phyloP scores from a whole-genome alignment of 108 stramenopile genomes.

The Seminavis robusta region DNA sequence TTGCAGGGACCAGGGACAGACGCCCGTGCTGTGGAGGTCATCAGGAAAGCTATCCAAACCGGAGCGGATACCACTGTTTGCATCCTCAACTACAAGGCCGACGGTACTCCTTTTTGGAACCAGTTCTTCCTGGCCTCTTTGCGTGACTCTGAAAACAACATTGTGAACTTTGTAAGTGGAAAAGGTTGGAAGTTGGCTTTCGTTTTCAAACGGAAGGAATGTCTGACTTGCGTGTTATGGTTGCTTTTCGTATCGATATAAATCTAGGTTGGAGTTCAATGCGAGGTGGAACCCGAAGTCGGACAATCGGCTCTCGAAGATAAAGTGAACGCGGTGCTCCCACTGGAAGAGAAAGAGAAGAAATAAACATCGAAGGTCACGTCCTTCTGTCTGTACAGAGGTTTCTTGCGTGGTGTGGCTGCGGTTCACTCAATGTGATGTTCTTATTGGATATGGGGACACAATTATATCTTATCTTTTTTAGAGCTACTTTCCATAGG shows the following conservation, averaged over 20 bases:
- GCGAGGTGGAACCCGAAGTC: slow-evolving; percentile 76
- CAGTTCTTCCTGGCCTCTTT: slow-evolving; percentile 95
- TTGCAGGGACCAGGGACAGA: slow-evolving; percentile 95
- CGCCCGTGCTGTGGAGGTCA: slow-evolving; percentile 87
- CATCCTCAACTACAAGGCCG: slow-evolving; percentile 95
- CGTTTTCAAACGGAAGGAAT: too few relatives aligned
- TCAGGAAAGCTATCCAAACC: slow-evolving; percentile 74
- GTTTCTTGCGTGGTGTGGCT: too few relatives aligned
- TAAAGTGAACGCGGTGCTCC: slow-evolving; percentile 80
- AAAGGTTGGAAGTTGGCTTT: background rate
- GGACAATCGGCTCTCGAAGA: slow-evolving; percentile 74
- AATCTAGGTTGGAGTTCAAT: slow-evolving; percentile 84
- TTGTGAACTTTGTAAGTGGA: slow-evolving; percentile 90
- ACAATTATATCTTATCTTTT: too few relatives aligned
- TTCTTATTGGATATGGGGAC: too few relatives aligned
- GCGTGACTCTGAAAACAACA: slow-evolving; percentile 87
- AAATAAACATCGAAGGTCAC: too few relatives aligned
- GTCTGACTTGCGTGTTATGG: too few relatives aligned
- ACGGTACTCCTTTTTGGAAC: slow-evolving; percentile 98
- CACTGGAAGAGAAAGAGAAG: slow-evolving; percentile 52
- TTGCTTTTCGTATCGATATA: background rate
- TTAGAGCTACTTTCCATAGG: too few relatives aligned
- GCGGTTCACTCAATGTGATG: too few relatives aligned
- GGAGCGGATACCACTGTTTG: slow-evolving; percentile 89
- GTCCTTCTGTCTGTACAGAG: too few relatives aligned